Conservation (phyloP, 257 asterid species). For the Solanum chmielewskii region DNA sequence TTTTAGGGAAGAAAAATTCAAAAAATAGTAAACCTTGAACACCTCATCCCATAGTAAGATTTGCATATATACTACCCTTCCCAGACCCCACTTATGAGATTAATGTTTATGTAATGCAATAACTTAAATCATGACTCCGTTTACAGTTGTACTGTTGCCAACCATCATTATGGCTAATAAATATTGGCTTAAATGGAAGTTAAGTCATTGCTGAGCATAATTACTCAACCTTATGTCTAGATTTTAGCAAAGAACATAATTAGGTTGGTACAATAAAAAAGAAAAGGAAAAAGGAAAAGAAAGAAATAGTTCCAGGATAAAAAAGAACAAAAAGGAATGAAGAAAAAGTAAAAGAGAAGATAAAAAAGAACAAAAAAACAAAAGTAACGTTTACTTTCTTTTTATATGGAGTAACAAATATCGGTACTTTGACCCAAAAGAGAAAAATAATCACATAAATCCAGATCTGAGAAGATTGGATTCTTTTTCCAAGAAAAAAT, state of each 20-base stretch:
- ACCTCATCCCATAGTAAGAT: not conserved
- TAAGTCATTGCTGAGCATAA: not conserved
- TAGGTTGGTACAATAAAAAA: not conserved
- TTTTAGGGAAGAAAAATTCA: not conserved
- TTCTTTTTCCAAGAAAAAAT: slow-evolving; percentile 8
- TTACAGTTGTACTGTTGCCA: not conserved
- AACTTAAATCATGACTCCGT: not conserved
- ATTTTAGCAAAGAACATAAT: not conserved
- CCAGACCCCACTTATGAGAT: not conserved
- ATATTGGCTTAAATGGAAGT: not conserved
- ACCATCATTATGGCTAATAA: not conserved
- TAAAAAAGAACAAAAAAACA: slow-evolving; percentile 13
- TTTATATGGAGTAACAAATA: slow-evolving; percentile 1
- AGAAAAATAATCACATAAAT: slow-evolving; percentile 3
- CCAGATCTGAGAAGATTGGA: slow-evolving; percentile 43
- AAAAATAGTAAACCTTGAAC: not conserved
- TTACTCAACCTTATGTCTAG: not conserved
- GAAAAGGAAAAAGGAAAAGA: not conserved
- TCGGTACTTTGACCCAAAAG: not conserved
- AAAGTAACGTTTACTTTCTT: slow-evolving; percentile 21
- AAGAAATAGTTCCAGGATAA: slow-evolving; percentile 1
- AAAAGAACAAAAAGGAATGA: not conserved
- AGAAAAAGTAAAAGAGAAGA: not conserved
- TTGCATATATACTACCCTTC: not conserved
- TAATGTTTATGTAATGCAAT: not conserved